Base-by-base conservation (phyloP, 1,284 basidiomycete species). In the Apiotrichum domesticum region DNA sequence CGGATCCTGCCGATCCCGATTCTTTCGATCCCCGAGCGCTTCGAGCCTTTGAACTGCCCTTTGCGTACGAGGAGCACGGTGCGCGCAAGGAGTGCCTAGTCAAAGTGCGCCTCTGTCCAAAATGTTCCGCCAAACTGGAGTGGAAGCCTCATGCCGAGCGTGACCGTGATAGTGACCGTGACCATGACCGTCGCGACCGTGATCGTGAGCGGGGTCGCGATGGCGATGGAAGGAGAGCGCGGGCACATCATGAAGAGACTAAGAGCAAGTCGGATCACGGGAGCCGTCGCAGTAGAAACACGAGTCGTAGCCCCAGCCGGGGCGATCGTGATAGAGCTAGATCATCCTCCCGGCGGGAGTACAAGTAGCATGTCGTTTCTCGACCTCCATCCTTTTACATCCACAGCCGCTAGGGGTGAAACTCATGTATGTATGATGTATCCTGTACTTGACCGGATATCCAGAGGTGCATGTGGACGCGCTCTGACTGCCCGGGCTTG, bases 31-130 rank as follows among this genome's bases (percentile, higher is more conserved):
- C 29, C 29, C 29, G 29, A 29, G 29, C 29, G 6, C 77, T 90
- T 45, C 80, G 80, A 21, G 87, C 86, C 3, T 82, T 92, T 45
- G 91, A 95, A 72, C 79, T 95, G 6, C 91, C 91, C 0, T 97
- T 97, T 66, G 82, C 83, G 2, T 96, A 97, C 72, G 77, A 81
- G 33, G 93, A 97, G 69, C 82, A 83, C 6, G 88, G 87, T 0
- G 80, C 84, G 65, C 75, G 69, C 54, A 93, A 90, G 73, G 83
- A 83, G 50, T 88, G 90, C 0, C 77, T 95, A 9, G 93, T 96
- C 48, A 96, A 97, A 71, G 84, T 93, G 1, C 88, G 89, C 1
- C 74, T 96, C 29, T 97, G 92, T 69, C 71, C 78, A 21, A 82
- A 78, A 65, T 96, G 93, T 68, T 76, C 83, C 50, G 83, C 82